phyloP scores from a whole-genome alignment of 2,329 filamentous ascomycete species.

The Ophiostoma novo-ulmi region DNA sequence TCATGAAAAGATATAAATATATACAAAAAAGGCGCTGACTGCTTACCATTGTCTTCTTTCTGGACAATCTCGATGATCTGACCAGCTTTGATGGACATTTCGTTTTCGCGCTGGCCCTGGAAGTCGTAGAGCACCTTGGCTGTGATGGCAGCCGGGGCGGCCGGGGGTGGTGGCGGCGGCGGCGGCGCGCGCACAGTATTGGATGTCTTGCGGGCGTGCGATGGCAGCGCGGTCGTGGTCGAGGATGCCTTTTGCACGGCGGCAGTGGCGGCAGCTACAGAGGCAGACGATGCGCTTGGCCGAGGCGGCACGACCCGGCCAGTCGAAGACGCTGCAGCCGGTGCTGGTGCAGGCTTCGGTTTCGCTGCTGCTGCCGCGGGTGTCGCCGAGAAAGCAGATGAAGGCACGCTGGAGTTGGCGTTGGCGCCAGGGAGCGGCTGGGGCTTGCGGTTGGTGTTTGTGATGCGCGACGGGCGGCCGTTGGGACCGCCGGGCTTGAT shows the following conservation, averaged over 20 bases:
- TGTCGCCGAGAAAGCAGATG: constrained; percentile 37
- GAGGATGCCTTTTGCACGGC: constrained; percentile 38
- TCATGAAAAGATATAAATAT: too few relatives aligned
- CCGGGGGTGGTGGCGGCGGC: constrained; percentile 62
- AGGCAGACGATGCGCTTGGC: constrained; percentile 25
- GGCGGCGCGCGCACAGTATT: constrained; percentile 54
- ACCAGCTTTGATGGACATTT: constrained; percentile 72
- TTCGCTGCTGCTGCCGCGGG: constrained; percentile 33
- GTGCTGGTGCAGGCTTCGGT: neutral
- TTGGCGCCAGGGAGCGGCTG: constrained; percentile 6
- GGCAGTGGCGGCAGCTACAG: constrained; percentile 29
- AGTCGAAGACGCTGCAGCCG: neutral
- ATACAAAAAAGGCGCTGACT: neutral
- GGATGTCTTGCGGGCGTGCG: constrained; percentile 52
- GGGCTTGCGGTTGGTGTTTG: constrained; percentile 32
- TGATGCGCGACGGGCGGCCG: constrained; percentile 69
- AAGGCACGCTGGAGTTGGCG: constrained; percentile 16
- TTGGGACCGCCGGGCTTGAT: constrained; percentile 85
- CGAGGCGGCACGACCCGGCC: constrained; percentile 12
- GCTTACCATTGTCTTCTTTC: constrained; percentile 83
- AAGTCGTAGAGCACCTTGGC: constrained; percentile 95
- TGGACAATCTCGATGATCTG: constrained; percentile 86
- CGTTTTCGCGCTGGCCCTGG: constrained; percentile 73
- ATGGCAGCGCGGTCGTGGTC: constrained; percentile 50
- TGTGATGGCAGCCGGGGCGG: constrained; percentile 64